Percentiles rank a stretch among this genome's conserved stretches.
These are phyloP conservation scores for Alloteropsis semialata DNA, from an alignment of 176 grass and related monocot species.

Conservation along the genomic window DNA sequence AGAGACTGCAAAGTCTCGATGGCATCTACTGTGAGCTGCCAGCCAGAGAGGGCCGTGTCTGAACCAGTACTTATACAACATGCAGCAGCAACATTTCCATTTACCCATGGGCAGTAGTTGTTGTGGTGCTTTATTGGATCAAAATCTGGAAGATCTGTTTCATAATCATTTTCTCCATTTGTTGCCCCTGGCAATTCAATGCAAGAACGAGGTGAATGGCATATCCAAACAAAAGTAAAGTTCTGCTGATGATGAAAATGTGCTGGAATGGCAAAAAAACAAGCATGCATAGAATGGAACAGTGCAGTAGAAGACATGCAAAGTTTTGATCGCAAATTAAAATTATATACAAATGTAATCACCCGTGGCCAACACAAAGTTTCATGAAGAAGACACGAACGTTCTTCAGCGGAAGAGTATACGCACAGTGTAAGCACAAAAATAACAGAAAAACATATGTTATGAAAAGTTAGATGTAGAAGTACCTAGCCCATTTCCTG, in stretches of 20 bases:
- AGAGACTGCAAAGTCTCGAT: constrained; percentile 73
- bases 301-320: background rate
- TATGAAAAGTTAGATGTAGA: constrained; percentile 7
- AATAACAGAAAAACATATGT: background rate
- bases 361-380: background rate
- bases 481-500: constrained; percentile 68
- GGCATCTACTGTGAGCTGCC: constrained; percentile 95
- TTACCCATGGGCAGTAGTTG: constrained; percentile 92
- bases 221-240: background rate
- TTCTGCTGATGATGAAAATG: background rate
- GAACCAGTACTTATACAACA: constrained; percentile 57
- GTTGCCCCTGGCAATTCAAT: constrained; percentile 44
- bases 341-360: background rate
- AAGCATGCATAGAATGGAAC: background rate
- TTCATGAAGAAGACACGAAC: background rate
- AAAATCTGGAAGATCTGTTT: constrained; percentile 65
- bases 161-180: constrained; percentile 84
- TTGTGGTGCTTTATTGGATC: constrained; percentile 97
- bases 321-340: background rate
- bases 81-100: constrained; percentile 78
- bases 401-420: constrained; percentile 4
- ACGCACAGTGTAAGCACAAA: constrained; percentile 7
- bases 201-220: background rate
- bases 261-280: background rate
- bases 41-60: constrained; percentile 55